phyloP scores from a whole-genome alignment of 2,329 filamentous ascomycete species.

The Fusarium keratoplasticum region DNA sequence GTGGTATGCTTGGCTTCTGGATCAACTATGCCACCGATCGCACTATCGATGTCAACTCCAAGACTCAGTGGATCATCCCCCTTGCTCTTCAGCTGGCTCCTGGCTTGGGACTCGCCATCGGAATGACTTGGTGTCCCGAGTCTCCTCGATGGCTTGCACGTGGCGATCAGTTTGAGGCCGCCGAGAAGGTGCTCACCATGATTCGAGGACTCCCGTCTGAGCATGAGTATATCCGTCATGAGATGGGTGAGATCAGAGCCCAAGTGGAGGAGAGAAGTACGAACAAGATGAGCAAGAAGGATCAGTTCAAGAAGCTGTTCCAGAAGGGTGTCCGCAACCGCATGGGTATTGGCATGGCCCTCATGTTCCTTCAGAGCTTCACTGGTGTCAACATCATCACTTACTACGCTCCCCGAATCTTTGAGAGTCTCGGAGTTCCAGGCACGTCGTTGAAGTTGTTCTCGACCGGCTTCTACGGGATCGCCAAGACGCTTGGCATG shows the following conservation, averaged over 20 bases:
- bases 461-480: conserved; percentile 56
- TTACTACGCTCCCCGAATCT: conserved; percentile 61
- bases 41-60: conserved; percentile 48
- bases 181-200: conserved; percentile 45
- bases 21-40: conserved; percentile 45
- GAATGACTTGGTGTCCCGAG: conserved; percentile 69
- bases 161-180: conserved; percentile 67
- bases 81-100: conserved; percentile 68
- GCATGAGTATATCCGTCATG: conserved; percentile 54
- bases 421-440: conserved; percentile 51
- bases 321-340: conserved; percentile 50
- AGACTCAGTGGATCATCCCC: conserved; percentile 63
- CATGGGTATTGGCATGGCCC: conserved; percentile 62
- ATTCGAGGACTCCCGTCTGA: conserved; percentile 51
- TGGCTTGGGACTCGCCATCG: conserved; percentile 62
- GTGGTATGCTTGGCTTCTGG: conserved; percentile 56
- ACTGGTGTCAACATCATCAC: conserved; percentile 69
- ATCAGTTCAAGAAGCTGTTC: conserved; percentile 50
- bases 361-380: conserved; percentile 56
- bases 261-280: conserved; percentile 64
- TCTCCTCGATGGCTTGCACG: conserved; percentile 71
- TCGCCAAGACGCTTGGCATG: conserved; percentile 52
- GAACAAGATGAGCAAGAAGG: conserved; percentile 43
- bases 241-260: conserved; percentile 67
- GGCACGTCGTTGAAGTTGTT: conserved; percentile 50